Evolutionary conservation across 2,329 filamentous ascomycete species (phyloP).

Genomic region (Hymenoscyphus fructigenus): DNA sequence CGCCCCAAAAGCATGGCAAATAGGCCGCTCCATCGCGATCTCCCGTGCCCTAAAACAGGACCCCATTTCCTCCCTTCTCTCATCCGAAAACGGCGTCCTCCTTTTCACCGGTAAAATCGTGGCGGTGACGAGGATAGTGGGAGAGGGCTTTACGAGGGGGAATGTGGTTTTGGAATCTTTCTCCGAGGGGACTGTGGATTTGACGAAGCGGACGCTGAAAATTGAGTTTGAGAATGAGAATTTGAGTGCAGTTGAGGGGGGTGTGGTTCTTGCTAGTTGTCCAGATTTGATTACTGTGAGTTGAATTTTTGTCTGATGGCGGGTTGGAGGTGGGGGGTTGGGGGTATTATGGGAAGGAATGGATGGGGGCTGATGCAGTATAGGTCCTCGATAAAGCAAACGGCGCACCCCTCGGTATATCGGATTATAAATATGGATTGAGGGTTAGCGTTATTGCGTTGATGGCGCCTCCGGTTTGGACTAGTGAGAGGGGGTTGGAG

Average conservation of each 20-base stretch:
- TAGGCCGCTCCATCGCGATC: constrained; percentile 58
- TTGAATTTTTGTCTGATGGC: no score
- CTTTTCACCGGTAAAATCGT: constrained; percentile 35
- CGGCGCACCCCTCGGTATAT: constrained; percentile 50
- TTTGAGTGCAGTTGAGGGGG: constrained; percentile 25
- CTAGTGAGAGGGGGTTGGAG: constrained; percentile 38
- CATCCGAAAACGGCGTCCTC: constrained; percentile 30
- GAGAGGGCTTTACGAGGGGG: constrained; percentile 33
- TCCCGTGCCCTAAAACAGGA: constrained; percentile 31
- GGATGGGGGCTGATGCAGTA: neutral
- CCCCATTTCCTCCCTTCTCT: constrained; percentile 29
- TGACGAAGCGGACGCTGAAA: constrained; percentile 12
- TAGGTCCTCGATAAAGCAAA: constrained; percentile 45
- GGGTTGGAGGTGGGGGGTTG: neutral
- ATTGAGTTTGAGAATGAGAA: constrained; percentile 38
- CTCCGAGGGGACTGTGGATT: neutral
- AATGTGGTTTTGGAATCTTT: constrained; percentile 28
- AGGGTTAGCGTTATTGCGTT: constrained; percentile 51
- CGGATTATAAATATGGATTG: constrained; percentile 51
- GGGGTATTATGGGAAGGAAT: no score
- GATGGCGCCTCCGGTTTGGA: constrained; percentile 51
- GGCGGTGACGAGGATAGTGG: constrained; percentile 30
- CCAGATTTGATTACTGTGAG: constrained; percentile 33
- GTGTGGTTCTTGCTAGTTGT: constrained; percentile 30
- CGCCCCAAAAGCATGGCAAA: constrained; percentile 43